Evolutionary conservation across 2,329 filamentous ascomycete species (phyloP), one percentile per base, ranked within the genome.

Genomic region (Trematosphaeria pertusa): DNA sequence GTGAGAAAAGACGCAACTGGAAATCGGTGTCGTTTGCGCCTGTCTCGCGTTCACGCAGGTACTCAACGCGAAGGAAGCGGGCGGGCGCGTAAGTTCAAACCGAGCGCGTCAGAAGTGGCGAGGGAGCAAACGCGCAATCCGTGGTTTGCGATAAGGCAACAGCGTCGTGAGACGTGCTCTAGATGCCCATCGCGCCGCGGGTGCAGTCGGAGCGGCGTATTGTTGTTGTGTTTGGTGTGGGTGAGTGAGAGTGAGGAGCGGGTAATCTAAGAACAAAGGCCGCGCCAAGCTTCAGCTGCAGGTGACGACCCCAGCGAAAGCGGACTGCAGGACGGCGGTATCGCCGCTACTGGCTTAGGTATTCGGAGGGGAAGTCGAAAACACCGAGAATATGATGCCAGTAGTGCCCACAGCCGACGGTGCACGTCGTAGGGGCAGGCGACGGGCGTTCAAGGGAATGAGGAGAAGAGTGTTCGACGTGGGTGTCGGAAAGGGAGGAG

Each of bases 41-140:
- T n/a, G n/a, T n/a, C n/a, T n/a, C n/a, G n/a, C n/a, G n/a, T n/a
- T n/a, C n/a, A n/a, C n/a, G n/a, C n/a, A n/a, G n/a, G n/a, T n/a
- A n/a, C n/a, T n/a, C n/a, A n/a, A n/a, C n/a, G n/a, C n/a, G n/a
- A n/a, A n/a, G n/a, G n/a, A n/a, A n/a, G n/a, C n/a, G 33, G 28
- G 19, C 3, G 24, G 17, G 47, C 44, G 47, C 40, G 40, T 45
- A 41, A 24, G 33, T 28, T 39, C 20, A 42, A 50, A 42, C 31
- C 33, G 15, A 37, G 43, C 37, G 53, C 44, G 37, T 47, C 46
- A 48, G 43, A 33, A 42, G 50, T 52, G 47, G 42, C 41, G 46
- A 49, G 12, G 48, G 36, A 31, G 38, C 34, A 40, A 46, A 46
- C 44, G 45, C 42, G 37, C 31, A 19, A 20, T 15, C 6, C 11